phyloP scores from a whole-genome alignment of 75 land plant species.

The Ceratopteris richardii region DNA sequence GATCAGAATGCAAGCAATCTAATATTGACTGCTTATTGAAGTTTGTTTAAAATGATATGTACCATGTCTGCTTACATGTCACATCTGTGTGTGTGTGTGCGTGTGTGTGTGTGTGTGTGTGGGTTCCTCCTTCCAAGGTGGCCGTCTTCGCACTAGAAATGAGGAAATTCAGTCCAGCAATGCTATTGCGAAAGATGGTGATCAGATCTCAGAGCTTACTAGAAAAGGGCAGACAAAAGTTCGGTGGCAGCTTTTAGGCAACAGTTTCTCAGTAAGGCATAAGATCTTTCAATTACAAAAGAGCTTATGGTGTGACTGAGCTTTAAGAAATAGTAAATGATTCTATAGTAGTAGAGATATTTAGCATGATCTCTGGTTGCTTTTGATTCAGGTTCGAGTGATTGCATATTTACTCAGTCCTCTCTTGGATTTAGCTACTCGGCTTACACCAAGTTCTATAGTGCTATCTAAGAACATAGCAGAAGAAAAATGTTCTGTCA shows the following conservation, averaged over 20 bases:
- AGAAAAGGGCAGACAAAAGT: conserved; percentile 8
- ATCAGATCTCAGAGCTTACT: conserved; percentile 2
- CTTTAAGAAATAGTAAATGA: too few species aligned
- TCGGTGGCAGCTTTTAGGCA: conserved; percentile 26
- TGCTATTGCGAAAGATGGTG: background rate
- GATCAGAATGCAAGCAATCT: too few species aligned
- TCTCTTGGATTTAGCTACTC: conserved; percentile 11
- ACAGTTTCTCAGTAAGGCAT: conserved; percentile 19
- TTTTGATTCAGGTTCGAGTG: conserved; percentile 13
- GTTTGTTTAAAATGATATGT: too few species aligned
- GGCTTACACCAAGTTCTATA: conserved; percentile 2
- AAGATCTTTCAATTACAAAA: too few species aligned
- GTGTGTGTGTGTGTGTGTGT: too few species aligned
- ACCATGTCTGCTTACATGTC: too few species aligned
- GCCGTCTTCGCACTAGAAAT: background rate
- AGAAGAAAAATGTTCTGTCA: conserved; percentile 21
- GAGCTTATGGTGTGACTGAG: too few species aligned
- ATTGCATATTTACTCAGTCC: conserved; percentile 21
- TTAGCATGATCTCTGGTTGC: background rate
- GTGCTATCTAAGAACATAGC: background rate
- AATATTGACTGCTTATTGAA: too few species aligned
- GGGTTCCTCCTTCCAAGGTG: too few species aligned
- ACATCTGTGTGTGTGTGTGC: too few species aligned
- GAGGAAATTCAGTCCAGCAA: background rate
- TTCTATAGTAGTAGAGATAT: too few species aligned